Evolutionary conservation across 108 stramenopile species (phyloP).

Genomic region (Cylindrotheca fusiformis): DNA sequence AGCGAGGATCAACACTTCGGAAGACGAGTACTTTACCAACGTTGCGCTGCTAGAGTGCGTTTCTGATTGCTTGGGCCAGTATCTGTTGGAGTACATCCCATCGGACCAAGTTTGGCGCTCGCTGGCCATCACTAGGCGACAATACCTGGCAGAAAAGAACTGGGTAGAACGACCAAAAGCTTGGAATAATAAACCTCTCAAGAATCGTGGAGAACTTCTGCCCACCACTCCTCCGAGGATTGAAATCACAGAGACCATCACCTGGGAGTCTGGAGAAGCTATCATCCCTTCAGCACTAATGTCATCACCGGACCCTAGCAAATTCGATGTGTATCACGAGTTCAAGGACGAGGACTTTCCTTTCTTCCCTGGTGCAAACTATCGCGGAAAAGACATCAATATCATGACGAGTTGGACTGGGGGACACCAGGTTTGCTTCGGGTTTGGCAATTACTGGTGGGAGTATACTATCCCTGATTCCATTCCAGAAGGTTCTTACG

Average conservation of each 20-base stretch:
- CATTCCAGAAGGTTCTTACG: slow-evolving; percentile 16
- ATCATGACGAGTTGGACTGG: not conserved
- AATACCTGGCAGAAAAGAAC: slow-evolving; percentile 1
- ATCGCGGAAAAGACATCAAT: not conserved
- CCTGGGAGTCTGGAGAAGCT: not conserved
- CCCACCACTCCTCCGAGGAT: not conserved
- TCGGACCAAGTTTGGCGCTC: slow-evolving; percentile 32
- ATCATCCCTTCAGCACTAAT: not conserved
- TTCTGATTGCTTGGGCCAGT: slow-evolving; percentile 30
- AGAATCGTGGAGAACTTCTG: not conserved
- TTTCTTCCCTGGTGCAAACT: not conserved
- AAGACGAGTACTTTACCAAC: slow-evolving; percentile 10
- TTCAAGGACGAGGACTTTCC: not conserved
- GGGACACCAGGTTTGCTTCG: not conserved
- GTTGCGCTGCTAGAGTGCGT: slow-evolving; percentile 29
- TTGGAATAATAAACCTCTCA: not conserved
- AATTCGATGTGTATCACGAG: not conserved
- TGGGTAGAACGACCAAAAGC: not conserved
- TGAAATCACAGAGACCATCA: not conserved
- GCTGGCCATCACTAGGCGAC: slow-evolving; percentile 26
- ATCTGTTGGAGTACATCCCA: slow-evolving; percentile 7
- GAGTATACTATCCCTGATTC: slow-evolving; percentile 21
- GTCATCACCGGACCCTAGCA: not conserved
- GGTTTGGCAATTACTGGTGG: not conserved
- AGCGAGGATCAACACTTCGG: slow-evolving; percentile 9